Base-by-base conservation (phyloP, 2,329 filamentous ascomycete genomes). In the Cercospora zeina region DNA sequence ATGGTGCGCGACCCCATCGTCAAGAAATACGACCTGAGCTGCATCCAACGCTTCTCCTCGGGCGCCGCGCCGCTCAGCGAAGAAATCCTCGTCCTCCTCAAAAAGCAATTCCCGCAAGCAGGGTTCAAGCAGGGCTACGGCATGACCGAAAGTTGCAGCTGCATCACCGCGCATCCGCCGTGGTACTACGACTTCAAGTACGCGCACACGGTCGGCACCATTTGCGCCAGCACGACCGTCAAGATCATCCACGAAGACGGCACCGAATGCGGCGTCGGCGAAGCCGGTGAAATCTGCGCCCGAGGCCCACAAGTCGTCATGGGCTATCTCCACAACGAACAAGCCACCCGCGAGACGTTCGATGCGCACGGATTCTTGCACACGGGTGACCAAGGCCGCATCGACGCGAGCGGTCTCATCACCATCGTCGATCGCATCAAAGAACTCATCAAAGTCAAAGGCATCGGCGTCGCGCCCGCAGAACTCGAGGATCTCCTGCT, bases 61-160 rank as follows among this genome's bases (percentile, higher is more conserved):
- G 86, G 86, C 7, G 85, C 86, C 0, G 86, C 86, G 0, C 86
- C 86, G 0, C 73, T 86, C 2, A 79, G 78, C 2, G 76, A 78
- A 5, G 82, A 88, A 69, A 82, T 89, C 58, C 77, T 88, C 14
- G 79, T 82, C 24, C 77, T 82, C 24, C 75, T 88, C 13, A 74
- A 83, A 61, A 76, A 79, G 63, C 81, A 80, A 53, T 88, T 87
- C 68, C 86, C 85, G 0, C 75, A 80, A 1, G 85, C 82, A 0
- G 84, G 84, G 0, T 86, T 88, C 75, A 80, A 3, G 84, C 82
- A 1, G 83, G 84, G 0, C 1, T 89, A 88, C 68, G 87, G 87
- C 30, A 88, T 89, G 85, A 89, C 87, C 0, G 87, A 88, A 71
- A 83, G 80, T 0, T 88, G 85, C 71, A 80, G 78, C 1, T 87